Evolutionary conservation across 2,329 filamentous ascomycete species (phyloP).

Genomic region (Monilinia fructicola): DNA sequence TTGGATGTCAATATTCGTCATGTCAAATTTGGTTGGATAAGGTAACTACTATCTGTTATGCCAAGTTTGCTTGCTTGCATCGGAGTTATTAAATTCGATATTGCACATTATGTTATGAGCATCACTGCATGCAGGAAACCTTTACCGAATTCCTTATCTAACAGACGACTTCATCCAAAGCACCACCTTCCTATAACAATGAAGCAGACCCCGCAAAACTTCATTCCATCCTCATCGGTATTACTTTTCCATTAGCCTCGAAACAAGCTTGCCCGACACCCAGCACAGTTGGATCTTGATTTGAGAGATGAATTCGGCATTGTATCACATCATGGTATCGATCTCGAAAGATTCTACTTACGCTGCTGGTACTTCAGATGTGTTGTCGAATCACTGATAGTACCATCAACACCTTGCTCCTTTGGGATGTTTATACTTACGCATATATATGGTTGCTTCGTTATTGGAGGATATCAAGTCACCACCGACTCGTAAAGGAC

Average conservation of each 20-base stretch:
- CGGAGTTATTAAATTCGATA: background rate
- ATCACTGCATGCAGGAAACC: constrained; percentile 4
- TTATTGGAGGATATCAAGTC: background rate
- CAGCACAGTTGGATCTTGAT: background rate
- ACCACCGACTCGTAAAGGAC: background rate
- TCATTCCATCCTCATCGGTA: background rate
- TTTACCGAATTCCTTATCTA: background rate
- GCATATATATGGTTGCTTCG: background rate
- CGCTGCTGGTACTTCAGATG: background rate
- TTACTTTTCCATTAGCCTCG: too few relatives aligned
- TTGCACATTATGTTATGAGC: background rate
- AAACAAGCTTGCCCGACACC: background rate
- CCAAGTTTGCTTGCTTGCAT: background rate
- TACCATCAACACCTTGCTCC: background rate
- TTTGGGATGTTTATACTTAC: constrained; percentile 12
- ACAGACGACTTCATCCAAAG: background rate
- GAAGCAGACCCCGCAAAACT: background rate
- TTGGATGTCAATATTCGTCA: background rate
- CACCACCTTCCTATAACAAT: background rate
- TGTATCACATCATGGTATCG: background rate
- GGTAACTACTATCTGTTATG: background rate
- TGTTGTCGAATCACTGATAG: constrained; percentile 12
- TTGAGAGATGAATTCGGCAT: background rate
- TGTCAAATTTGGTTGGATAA: background rate
- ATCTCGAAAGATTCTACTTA: background rate